These are phyloP conservation scores for Fusarium denticulatum DNA, from an alignment of 2,329 filamentous ascomycete genomes.

Conservation along the genomic window DNA sequence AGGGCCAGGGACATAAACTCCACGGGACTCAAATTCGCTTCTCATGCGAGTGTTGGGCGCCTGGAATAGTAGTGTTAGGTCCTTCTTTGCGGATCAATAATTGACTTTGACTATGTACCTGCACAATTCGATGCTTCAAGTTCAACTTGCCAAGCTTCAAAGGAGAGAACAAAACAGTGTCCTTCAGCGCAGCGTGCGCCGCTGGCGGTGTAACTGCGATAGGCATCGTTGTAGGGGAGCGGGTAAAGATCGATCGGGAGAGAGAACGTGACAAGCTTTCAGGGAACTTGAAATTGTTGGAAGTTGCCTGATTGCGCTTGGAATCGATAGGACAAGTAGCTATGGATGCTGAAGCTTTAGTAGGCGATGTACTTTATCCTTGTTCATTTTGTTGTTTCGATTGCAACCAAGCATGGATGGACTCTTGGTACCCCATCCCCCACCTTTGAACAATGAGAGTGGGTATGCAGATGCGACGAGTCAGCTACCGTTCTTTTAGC, in stretches of 20 bases:
- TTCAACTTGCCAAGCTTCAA: conserved; percentile 47
- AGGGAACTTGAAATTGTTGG: neutral
- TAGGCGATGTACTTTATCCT: neutral
- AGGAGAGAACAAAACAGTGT: conserved; percentile 48
- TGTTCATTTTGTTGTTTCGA: neutral
- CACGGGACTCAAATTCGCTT: conserved; percentile 45
- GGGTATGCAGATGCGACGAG: neutral
- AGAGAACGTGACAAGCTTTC: too few relatives aligned
- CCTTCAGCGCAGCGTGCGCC: conserved; percentile 32
- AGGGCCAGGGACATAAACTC: conserved; percentile 47
- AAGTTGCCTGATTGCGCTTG: neutral
- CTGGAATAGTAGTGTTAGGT: neutral
- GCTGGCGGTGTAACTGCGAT: conserved; percentile 31
- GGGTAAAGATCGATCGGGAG: too few relatives aligned
- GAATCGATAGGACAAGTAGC: neutral
- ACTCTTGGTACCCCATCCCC: neutral
- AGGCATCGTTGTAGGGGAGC: conserved; percentile 8
- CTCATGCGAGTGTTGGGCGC: conserved; percentile 12
- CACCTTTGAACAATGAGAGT: neutral
- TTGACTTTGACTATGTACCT: conserved; percentile 31
- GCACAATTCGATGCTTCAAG: conserved; percentile 51
- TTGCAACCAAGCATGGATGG: neutral
- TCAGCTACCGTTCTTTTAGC: neutral
- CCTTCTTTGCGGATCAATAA: neutral
- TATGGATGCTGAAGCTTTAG: conserved; percentile 10